Conservation (phyloP, 352 stramenopile genomes). For the Phytopythium sindhum region DNA sequence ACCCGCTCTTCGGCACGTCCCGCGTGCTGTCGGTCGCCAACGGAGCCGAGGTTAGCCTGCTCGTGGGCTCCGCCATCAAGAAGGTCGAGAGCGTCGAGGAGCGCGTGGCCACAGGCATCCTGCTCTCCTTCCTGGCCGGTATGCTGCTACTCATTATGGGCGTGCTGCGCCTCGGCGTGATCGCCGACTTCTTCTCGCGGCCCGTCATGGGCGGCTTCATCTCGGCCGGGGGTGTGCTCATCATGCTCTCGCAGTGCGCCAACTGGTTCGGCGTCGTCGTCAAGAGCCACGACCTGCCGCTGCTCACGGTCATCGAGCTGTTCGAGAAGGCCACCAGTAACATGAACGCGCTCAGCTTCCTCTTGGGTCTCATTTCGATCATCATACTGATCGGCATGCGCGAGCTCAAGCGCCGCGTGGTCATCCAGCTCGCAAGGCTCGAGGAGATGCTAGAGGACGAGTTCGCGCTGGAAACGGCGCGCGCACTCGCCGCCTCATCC, state of each 20-base stretch:
- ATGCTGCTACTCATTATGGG: slow-evolving; percentile 76
- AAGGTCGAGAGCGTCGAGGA: slow-evolving; percentile 54
- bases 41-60: slow-evolving; percentile 61
- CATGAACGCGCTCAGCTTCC: slow-evolving; percentile 67
- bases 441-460: slow-evolving; percentile 36
- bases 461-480: slow-evolving; percentile 27
- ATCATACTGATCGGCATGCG: slow-evolving; percentile 47
- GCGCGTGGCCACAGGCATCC: slow-evolving; percentile 45
- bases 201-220: slow-evolving; percentile 91
- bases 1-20: slow-evolving; percentile 80
- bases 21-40: slow-evolving; percentile 81
- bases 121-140: slow-evolving; percentile 71
- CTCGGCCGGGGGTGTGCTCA: slow-evolving; percentile 85
- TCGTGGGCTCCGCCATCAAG: slow-evolving; percentile 57
- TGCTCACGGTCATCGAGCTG: slow-evolving; percentile 59
- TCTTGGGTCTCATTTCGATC: slow-evolving; percentile 57
- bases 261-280: slow-evolving; percentile 82
- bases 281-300: slow-evolving; percentile 41
- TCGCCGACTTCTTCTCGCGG: slow-evolving; percentile 88
- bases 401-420: slow-evolving; percentile 34
- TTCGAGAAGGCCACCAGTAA: slow-evolving; percentile 45
- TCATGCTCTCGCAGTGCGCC: slow-evolving; percentile 88
- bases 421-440: slow-evolving; percentile 23
- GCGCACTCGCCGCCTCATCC: slow-evolving; percentile 5
- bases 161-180: slow-evolving; percentile 73